Conservation (phyloP, 2,329 filamentous ascomycete species). For the Epichloe coenophiala region DNA sequence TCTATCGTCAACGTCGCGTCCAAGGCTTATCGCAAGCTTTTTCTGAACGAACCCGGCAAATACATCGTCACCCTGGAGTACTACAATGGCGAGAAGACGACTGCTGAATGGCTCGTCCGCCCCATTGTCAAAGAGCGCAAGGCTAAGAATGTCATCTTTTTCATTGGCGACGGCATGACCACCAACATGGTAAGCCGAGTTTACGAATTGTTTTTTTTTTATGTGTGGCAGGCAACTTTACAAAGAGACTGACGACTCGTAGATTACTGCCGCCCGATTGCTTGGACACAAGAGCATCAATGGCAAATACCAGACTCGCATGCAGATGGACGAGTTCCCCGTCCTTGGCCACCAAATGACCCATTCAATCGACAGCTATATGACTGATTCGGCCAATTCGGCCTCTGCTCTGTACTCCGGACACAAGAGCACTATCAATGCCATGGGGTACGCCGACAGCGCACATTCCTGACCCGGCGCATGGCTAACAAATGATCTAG, state of each 20-base stretch:
- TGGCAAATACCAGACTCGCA: constrained; percentile 63
- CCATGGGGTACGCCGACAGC: constrained; percentile 42
- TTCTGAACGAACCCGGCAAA: constrained; percentile 64
- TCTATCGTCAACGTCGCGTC: constrained; percentile 68
- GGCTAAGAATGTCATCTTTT: constrained; percentile 76
- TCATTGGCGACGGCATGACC: constrained; percentile 64
- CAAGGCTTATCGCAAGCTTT: constrained; percentile 64
- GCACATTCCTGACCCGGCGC: neutral
- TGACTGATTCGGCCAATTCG: constrained; percentile 78
- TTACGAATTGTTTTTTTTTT: neutral
- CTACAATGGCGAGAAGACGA: constrained; percentile 58
- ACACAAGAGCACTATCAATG: constrained; percentile 74
- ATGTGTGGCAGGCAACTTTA: too few relatives aligned
- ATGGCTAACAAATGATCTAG: constrained; percentile 13
- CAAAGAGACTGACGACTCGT: neutral
- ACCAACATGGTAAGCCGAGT: constrained; percentile 47
- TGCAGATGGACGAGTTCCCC: constrained; percentile 70
- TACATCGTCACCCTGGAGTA: constrained; percentile 67
- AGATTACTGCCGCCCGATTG: constrained; percentile 64
- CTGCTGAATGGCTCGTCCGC: constrained; percentile 64
- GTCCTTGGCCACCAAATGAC: constrained; percentile 84
- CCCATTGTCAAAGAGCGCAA: constrained; percentile 55
- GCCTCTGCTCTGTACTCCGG: constrained; percentile 71
- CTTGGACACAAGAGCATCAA: constrained; percentile 75
- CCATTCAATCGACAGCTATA: constrained; percentile 72